A percentile compares a stretch with the other conserved stretches of the same genome.
phyloP scores from a whole-genome alignment of 2,329 filamentous ascomycete species.

The Gaeumannomyces sp. region DNA sequence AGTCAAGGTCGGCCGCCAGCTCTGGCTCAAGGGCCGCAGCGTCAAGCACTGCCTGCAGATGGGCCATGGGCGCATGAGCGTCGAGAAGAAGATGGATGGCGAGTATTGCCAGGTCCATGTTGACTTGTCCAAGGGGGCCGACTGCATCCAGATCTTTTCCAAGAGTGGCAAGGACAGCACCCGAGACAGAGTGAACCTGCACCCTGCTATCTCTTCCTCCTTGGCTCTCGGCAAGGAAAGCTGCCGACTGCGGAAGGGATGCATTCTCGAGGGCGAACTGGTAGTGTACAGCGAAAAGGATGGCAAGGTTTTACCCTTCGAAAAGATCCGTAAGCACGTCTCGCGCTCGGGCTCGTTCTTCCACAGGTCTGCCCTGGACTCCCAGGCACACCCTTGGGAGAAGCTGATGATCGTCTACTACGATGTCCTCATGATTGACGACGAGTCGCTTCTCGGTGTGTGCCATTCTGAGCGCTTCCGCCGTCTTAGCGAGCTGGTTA shows the following conservation, averaged over 20 bases:
- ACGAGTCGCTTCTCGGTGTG: constrained; percentile 41
- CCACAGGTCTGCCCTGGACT: constrained; percentile 58
- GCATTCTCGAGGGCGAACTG: constrained; percentile 79
- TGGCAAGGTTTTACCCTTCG: constrained; percentile 63
- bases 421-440: constrained; percentile 49
- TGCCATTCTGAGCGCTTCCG: constrained; percentile 55
- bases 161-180: constrained; percentile 92
- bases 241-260: constrained; percentile 56
- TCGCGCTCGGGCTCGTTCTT: constrained; percentile 64
- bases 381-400: constrained; percentile 47
- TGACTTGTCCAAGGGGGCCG: constrained; percentile 48
- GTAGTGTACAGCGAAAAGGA: constrained; percentile 69
- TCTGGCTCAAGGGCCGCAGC: constrained; percentile 60
- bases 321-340: constrained; percentile 77
- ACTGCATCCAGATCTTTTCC: constrained; percentile 74
- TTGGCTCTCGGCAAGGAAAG: constrained; percentile 53
- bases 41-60: constrained; percentile 71
- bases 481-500: constrained; percentile 50
- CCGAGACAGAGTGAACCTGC: constrained; percentile 55
- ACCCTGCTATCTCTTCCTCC: constrained; percentile 56
- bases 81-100: constrained; percentile 79
- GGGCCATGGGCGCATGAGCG: constrained; percentile 55
- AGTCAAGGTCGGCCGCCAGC: constrained; percentile 57
- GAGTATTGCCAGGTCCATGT: constrained; percentile 90
- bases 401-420: constrained; percentile 59